Evolutionary conservation across 768 basidiomycete species (phyloP).

Genomic region (Favolaschia claudopus): DNA sequence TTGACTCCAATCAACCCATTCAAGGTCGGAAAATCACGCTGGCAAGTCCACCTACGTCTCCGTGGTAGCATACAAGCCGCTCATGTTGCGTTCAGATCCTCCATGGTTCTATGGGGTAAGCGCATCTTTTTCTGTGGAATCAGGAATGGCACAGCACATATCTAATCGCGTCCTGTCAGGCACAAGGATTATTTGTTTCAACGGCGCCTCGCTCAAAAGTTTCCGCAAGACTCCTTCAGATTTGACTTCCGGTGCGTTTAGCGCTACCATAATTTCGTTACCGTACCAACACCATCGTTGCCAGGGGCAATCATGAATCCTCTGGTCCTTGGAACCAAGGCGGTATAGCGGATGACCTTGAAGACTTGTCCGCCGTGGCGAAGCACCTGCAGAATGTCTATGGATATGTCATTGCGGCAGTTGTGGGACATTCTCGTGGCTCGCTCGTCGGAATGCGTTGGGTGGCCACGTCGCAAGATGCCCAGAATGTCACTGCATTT

Average conservation of each 20-base stretch:
- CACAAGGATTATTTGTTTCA: constrained; percentile 90
- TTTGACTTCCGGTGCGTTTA: constrained; percentile 82
- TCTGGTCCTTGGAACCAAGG: constrained; percentile 71
- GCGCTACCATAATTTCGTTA: constrained; percentile 1
- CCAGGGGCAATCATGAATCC: constrained; percentile 81
- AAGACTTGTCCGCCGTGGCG: constrained; percentile 73
- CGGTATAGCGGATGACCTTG: constrained; percentile 64
- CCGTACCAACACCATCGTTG: constrained; percentile 4
- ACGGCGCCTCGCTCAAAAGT: constrained; percentile 66
- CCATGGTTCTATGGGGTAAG: constrained; percentile 82
- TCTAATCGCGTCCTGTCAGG: constrained; percentile 47
- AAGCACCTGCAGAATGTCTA: constrained; percentile 62
- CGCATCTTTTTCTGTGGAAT: neutral
- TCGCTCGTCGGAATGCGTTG: constrained; percentile 73
- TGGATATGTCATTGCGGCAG: constrained; percentile 72
- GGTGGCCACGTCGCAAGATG: constrained; percentile 70
- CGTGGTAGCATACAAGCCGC: constrained; percentile 13
- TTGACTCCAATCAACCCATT: constrained; percentile 56
- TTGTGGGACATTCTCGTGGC: constrained; percentile 84
- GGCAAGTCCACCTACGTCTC: constrained; percentile 48
- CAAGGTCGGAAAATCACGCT: constrained; percentile 69
- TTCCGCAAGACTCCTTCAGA: constrained; percentile 83
- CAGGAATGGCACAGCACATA: constrained; percentile 31
- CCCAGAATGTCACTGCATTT: constrained; percentile 61
- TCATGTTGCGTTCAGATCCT: constrained; percentile 59